A percentile compares a stretch with the other conserved stretches of the same genome.
Evolutionary conservation across 257 asterid genomes (phyloP).

Genomic region (Plectranthus barbatus): DNA sequence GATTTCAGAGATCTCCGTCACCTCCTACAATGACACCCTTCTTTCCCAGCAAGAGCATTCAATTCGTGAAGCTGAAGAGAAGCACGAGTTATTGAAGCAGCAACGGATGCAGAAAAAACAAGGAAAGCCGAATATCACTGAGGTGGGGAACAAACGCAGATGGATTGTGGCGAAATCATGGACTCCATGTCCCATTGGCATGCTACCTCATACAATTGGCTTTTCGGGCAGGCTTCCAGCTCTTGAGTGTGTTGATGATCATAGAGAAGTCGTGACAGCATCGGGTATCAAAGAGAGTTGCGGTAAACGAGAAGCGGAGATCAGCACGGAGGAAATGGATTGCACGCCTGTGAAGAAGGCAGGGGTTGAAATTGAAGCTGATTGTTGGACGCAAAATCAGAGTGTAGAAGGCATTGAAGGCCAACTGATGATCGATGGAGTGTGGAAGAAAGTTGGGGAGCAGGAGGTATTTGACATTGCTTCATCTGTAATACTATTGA

Average conservation of each 20-base stretch:
- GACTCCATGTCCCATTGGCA: conserved; percentile 80
- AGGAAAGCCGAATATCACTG: conserved; percentile 4
- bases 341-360: conserved; percentile 16
- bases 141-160: conserved; percentile 22
- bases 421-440: conserved; percentile 57
- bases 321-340: conserved; percentile 22
- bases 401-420: conserved; percentile 33
- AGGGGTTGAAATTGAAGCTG: conserved; percentile 20
- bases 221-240: conserved; percentile 50
- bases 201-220: conserved; percentile 56
- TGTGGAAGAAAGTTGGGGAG: conserved; percentile 47
- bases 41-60: conserved; percentile 39
- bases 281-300: conserved; percentile 14
- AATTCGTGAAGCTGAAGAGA: conserved; percentile 41
- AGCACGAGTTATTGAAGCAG: conserved; percentile 29
- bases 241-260: conserved; percentile 31
- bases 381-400: conserved; percentile 3
- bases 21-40: conserved; percentile 10
- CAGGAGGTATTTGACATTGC: conserved; percentile 47
- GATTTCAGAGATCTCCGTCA: conserved; percentile 12
- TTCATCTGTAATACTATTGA: conserved; percentile 43
- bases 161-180: conserved; percentile 53
- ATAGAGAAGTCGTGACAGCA: conserved; percentile 10
- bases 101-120: conserved; percentile 14
- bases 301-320: conserved; percentile 50